Evolutionary conservation across 169 alveolate genomes (phyloP).

Genomic region (Neospora caninum): DNA sequence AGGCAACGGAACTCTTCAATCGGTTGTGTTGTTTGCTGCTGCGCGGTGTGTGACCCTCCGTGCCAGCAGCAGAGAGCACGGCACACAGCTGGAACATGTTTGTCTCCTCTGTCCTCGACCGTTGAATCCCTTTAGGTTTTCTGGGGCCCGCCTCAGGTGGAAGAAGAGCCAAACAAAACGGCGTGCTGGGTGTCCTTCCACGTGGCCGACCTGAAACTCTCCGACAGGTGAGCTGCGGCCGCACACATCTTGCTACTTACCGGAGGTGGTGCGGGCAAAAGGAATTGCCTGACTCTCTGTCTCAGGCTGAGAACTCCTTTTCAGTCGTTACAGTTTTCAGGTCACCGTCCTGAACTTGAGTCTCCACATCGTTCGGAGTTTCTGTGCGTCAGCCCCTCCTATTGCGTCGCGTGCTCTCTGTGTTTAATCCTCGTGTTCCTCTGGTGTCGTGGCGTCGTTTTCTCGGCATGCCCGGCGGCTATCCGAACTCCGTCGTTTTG

Average conservation of each 20-base stretch:
- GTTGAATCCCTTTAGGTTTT: neutral
- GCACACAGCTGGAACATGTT: too few species aligned
- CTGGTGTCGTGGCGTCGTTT: neutral
- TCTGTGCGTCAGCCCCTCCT: too few species aligned
- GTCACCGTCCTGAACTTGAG: too few species aligned
- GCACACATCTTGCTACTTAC: neutral
- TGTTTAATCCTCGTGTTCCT: neutral
- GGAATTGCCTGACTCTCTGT: neutral
- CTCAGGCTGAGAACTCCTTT: neutral
- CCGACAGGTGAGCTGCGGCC: constrained; percentile 3
- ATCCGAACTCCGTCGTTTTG: neutral
- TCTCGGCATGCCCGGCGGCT: neutral
- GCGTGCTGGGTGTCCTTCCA: constrained; percentile 20
- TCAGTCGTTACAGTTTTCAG: neutral
- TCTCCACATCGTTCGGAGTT: too few species aligned
- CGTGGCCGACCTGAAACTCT: constrained; percentile 23
- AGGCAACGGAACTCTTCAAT: too few species aligned
- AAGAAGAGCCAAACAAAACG: constrained; percentile 15
- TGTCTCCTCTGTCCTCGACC: too few species aligned
- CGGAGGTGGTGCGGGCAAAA: too few species aligned
- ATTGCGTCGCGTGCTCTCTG: neutral
- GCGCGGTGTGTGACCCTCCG: too few species aligned
- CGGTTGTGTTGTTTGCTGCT: too few species aligned
- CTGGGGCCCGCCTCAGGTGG: constrained; percentile 43
- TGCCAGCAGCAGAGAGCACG: too few species aligned